These are phyloP conservation scores for Dicorynia guianensis DNA, from an alignment of 306 rosid species.

Conservation along the genomic window DNA sequence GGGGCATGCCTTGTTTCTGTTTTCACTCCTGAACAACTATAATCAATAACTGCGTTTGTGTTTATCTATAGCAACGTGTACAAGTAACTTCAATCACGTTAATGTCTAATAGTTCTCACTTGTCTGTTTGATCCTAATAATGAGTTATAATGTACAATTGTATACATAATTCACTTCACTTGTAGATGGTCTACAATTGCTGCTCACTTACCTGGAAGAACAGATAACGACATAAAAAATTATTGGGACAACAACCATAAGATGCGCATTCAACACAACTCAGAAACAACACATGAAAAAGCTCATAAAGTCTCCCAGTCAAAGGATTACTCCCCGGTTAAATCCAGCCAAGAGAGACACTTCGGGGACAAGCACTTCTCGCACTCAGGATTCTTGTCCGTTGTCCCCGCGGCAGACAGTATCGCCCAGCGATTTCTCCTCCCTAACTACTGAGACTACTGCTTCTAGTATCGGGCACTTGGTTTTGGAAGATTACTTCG, in stretches of 20 bases:
- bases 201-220: constrained; percentile 40
- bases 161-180: neutral
- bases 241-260: constrained; percentile 32
- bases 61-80: too few relatives aligned
- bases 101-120: too few relatives aligned
- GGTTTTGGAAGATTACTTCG: constrained; percentile 2
- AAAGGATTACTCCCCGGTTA: constrained; percentile 21
- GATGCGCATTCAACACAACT: constrained; percentile 23
- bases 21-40: too few relatives aligned
- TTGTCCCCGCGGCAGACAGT: neutral
- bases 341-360: constrained; percentile 6
- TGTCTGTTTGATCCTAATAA: too few relatives aligned
- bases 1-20: too few relatives aligned
- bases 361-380: neutral
- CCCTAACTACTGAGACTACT: neutral
- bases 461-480: neutral
- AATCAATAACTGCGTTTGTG: too few relatives aligned
- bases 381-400: constrained; percentile 15
- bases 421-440: neutral
- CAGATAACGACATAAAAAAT: constrained; percentile 43
- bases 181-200: constrained; percentile 44
- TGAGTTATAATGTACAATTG: too few relatives aligned
- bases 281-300: neutral
- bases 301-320: neutral
- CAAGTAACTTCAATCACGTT: too few relatives aligned